These are phyloP conservation scores for Ascoidea rubescens DNA, from an alignment of 805 yeast species.

Conservation along the genomic window DNA sequence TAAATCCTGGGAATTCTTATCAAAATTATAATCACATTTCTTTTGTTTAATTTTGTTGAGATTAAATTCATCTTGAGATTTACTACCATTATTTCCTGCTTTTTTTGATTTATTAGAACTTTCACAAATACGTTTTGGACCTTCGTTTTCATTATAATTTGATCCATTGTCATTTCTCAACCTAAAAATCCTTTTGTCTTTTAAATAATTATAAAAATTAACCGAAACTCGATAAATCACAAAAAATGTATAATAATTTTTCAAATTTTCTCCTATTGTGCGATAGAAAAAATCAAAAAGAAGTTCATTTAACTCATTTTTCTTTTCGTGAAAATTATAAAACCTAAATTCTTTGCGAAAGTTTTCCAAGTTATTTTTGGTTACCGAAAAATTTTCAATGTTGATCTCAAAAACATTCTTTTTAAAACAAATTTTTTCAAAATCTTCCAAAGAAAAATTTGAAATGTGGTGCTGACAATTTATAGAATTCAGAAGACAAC, in stretches of 20 bases:
- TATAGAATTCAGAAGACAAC: too few species aligned
- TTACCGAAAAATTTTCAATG: background rate
- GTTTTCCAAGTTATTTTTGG: background rate
- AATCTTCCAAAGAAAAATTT: background rate
- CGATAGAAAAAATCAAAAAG: constrained; percentile 9
- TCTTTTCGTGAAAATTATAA: constrained; percentile 8
- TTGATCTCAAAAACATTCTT: background rate
- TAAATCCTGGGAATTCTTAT: too few species aligned
- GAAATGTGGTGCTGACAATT: background rate
- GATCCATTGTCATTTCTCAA: background rate
- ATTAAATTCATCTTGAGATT: too few species aligned
- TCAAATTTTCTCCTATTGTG: constrained; percentile 2
- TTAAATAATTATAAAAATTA: constrained; percentile 9
- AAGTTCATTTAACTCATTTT: constrained; percentile 6
- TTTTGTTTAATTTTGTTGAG: background rate
- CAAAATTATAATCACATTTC: too few species aligned
- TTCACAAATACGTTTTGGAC: background rate
- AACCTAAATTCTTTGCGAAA: constrained; percentile 2
- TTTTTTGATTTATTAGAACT: background rate
- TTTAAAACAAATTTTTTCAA: background rate
- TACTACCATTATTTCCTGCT: background rate
- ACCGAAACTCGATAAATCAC: constrained; percentile 7
- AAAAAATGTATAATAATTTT: constrained; percentile 8
- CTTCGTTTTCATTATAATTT: too few species aligned
- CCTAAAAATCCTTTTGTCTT: constrained; percentile 3